Base-by-base conservation (phyloP, 495 filamentous ascomycete genomes). In the Penicillium cinerascens region DNA sequence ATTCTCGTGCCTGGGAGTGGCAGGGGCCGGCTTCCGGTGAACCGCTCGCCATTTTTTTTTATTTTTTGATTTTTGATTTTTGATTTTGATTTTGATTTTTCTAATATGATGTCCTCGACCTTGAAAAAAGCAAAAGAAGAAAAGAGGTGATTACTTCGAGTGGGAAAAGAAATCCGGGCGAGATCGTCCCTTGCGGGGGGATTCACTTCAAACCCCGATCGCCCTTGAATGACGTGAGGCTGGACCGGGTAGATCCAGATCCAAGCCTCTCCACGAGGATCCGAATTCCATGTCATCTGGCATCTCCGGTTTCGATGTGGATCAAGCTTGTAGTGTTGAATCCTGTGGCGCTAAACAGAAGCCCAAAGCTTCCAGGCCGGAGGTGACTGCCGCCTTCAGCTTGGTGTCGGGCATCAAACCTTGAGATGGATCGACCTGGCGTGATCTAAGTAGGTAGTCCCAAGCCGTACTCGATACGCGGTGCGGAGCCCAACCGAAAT, bases 161-260 rank as follows among this genome's bases (percentile, higher is more conserved):
- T 38, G 15, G 16, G 18, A 18, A 39, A 13, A 33, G 29, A 33
- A 15, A 13, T 15, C 29, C 11, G 8, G n/a, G 29, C n/a, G 2
- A 39, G 37, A 39, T 20, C 37, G 1, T 18, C 13, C 37, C 37
- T n/a, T n/a, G 18, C 37, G 18, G 10, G 37, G 37, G 37, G n/a
- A n/a, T 16, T 16, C 4, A 4, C 18, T 39, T 10, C 37, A 39
- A 13, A 13, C 29, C 29, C 16, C 27, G 52, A 53, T 58, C 26
- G 39, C 49, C 57, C 57, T 53, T 52, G 49, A 56, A 53, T 47
- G 52, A 52, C 21, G 40, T 36, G 23, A 54, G 44, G 56, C 53
- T 49, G 17, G 3, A 3, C 11, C 18, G 15, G 16, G 29, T n/a
- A 51, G 45, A 53, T 49, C 54, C 37, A 49, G 44, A 55, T 52